Evolutionary conservation across 352 stramenopile genomes (phyloP), one percentile per base, ranked within the genome.

Genomic region (Saprolegnia parasitica): DNA sequence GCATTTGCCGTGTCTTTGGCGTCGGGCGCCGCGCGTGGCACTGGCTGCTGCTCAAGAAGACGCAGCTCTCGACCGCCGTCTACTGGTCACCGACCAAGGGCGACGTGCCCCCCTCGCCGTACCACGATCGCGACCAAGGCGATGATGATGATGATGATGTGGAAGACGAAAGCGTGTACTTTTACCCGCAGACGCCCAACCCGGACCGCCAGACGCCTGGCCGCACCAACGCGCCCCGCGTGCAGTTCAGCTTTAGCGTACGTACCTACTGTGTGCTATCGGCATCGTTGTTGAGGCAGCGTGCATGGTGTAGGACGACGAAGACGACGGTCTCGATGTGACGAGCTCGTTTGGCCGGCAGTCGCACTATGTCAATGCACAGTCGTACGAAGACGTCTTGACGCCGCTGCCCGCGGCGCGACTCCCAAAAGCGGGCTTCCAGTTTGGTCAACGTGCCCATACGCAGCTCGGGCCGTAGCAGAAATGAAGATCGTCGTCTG

Each of bases 131-230:
- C 20, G n/a, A 67, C 50, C 21, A 56, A 20, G 58, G 39, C 20
- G n/a, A 67, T 8, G 40, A 55, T 4, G 58, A 67, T 8, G 32
- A 70, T 20, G 26, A 52, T 0, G 9, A 52, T 23, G 63, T 49
- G 5, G 58, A 50, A 18, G 63, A 70, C 32, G 63, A 70, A 23
- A 60, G 52, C 35, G 32, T 70, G 8, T 58, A 13, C 20, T 70
- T 70, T 39, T 70, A 58, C 5, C 63, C 63, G 11, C 63, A 70
- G 23, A 70, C 63, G 13, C 63, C 63, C 9, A 52, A 24, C 11
- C 20, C 26, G 5, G 40, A 11, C 3, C 20, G 24, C 13, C 42
- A 67, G 16, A 8, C 32, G 26, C 55, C 55, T 20, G 11, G 23
- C 24, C 13, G 54, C 40, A 21, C 52, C 4, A 24, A 56, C 18